Conservation (phyloP, 2,329 filamentous ascomycete genomes). For the Aspergillus sp. region DNA sequence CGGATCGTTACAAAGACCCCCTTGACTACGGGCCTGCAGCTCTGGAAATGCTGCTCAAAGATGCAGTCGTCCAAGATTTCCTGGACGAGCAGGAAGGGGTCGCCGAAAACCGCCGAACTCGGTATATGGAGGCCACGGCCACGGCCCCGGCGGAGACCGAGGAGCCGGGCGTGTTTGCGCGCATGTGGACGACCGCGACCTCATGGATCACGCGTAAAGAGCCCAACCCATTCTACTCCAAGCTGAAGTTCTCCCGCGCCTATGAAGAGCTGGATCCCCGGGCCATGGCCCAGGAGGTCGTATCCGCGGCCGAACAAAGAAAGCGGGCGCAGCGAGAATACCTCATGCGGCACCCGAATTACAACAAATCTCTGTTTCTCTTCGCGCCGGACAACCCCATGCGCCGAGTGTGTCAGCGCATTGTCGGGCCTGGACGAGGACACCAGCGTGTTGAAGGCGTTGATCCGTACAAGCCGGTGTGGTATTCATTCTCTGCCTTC, state of each 20-base stretch:
- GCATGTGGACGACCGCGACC: constrained; percentile 61
- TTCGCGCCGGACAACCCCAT: constrained; percentile 78
- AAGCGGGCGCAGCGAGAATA: constrained; percentile 91
- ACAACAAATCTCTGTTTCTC: constrained; percentile 89
- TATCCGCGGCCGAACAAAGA: constrained; percentile 76
- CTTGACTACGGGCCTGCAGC: constrained; percentile 88
- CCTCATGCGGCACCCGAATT: constrained; percentile 78
- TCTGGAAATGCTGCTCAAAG: constrained; percentile 94
- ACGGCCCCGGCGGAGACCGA: constrained; percentile 42
- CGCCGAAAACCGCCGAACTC: constrained; percentile 24
- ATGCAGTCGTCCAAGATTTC: constrained; percentile 92
- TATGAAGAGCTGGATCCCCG: constrained; percentile 81
- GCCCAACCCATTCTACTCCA: constrained; percentile 93
- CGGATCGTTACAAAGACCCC: constrained; percentile 68
- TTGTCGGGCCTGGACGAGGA: constrained; percentile 89
- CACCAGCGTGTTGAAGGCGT: constrained; percentile 84
- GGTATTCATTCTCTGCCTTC: constrained; percentile 91
- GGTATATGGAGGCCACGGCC: constrained; percentile 28
- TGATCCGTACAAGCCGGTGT: constrained; percentile 81
- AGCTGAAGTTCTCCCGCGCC: constrained; percentile 66
- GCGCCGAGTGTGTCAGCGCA: constrained; percentile 77
- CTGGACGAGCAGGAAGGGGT: constrained; percentile 67
- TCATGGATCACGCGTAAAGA: constrained; percentile 64
- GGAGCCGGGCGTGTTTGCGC: constrained; percentile 60
- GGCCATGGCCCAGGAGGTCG: constrained; percentile 85